These are phyloP conservation scores for Colletotrichum tropicale DNA, from an alignment of 2,329 filamentous ascomycete genomes.

Conservation along the genomic window DNA sequence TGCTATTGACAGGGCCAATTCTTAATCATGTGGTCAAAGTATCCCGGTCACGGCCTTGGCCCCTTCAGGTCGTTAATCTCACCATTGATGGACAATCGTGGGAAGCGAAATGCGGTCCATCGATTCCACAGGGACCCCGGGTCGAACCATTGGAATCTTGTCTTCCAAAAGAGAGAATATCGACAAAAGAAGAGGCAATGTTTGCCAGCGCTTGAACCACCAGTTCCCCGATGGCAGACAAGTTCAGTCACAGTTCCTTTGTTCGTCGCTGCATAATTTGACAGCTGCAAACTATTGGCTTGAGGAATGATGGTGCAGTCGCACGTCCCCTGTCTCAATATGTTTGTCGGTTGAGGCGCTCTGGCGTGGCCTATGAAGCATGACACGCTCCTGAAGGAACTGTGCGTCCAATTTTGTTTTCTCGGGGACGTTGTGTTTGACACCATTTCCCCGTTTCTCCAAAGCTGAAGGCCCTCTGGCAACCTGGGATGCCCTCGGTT, in stretches of 20 bases:
- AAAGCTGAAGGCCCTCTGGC: not conserved
- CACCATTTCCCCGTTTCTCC: not conserved
- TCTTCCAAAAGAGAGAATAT: not conserved
- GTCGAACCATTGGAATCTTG: not conserved
- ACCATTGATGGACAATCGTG: conserved; percentile 13
- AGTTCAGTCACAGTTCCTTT: not conserved
- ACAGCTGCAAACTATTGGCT: conserved; percentile 3
- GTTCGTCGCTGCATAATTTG: not conserved
- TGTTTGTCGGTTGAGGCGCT: conserved; percentile 5
- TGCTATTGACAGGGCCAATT: not conserved
- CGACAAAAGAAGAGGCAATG: not conserved
- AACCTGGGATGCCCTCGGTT: conserved; percentile 7
- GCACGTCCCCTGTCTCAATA: conserved; percentile 2
- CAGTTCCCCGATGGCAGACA: not conserved
- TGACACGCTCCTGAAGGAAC: not conserved
- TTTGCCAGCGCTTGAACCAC: conserved; percentile 3
- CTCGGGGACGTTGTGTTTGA: not conserved
- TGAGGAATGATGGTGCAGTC: not conserved
- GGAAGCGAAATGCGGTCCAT: conserved; percentile 13
- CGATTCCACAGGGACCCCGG: not conserved
- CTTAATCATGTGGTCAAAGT: conserved; percentile 15
- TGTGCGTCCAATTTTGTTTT: not conserved
- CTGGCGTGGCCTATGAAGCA: not conserved
- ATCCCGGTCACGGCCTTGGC: conserved; percentile 1
- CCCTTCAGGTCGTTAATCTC: conserved; percentile 19